Percentiles rank a stretch among this genome's conserved stretches.
phyloP scores from a whole-genome alignment of 176 grass and related monocot species.

The Pontederia crassipes region DNA sequence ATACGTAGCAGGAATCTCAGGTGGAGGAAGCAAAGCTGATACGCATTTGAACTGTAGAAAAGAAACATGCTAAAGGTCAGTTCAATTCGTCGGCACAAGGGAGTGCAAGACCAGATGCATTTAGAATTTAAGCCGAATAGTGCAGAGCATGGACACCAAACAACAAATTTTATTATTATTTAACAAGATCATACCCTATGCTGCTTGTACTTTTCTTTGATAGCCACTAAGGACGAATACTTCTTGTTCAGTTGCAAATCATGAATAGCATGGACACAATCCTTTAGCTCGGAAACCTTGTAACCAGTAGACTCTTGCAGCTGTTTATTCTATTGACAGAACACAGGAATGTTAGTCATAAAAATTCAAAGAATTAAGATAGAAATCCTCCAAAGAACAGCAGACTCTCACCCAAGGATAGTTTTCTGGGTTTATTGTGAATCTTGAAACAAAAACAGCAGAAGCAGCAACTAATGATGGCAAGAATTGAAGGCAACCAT shows the following conservation, averaged over 20 bases:
- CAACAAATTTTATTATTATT: not conserved
- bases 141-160: not conserved
- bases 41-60: conserved; percentile 12
- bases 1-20: not conserved
- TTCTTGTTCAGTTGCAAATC: conserved; percentile 70
- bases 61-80: not conserved
- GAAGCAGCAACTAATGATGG: conserved; percentile 82
- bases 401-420: conserved; percentile 74
- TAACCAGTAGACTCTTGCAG: conserved; percentile 57
- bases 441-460: conserved; percentile 55
- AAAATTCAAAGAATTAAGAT: not conserved
- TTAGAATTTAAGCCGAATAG: no score
- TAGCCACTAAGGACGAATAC: conserved; percentile 27
- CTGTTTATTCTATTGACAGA: conserved; percentile 39
- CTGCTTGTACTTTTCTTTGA: conserved; percentile 84
- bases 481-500: conserved; percentile 60
- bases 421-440: conserved; percentile 39
- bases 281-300: conserved; percentile 61
- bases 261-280: conserved; percentile 49
- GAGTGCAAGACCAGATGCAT: no score
- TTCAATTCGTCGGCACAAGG: no score
- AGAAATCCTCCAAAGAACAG: conserved; percentile 2
- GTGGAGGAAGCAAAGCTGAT: conserved; percentile 9
- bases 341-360: not conserved
- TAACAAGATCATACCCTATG: conserved; percentile 40